Percentiles rank a stretch among this genome's conserved stretches.
Evolutionary conservation across 352 stramenopile genomes (phyloP).

Genomic region (Pythium rishiriense): DNA sequence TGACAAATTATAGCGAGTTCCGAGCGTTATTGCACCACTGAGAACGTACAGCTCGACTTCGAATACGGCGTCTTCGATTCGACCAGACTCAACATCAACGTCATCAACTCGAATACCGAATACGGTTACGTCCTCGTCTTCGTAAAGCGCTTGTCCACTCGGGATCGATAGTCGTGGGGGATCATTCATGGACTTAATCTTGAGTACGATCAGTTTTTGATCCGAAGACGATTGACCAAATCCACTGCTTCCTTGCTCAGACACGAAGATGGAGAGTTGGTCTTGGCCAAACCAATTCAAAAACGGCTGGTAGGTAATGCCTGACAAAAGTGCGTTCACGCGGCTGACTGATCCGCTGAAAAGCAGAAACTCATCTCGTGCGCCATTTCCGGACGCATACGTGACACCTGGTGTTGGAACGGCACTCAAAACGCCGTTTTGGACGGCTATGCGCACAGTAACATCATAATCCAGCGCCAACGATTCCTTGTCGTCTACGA

Average conservation of each 20-base stretch:
- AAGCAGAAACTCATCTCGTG: slow-evolving; percentile 54
- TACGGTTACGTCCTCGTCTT: slow-evolving; percentile 63
- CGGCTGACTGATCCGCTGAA: slow-evolving; percentile 61
- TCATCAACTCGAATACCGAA: slow-evolving; percentile 69
- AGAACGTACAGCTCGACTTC: slow-evolving; percentile 61
- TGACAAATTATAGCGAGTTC: slow-evolving; percentile 24
- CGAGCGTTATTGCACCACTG: slow-evolving; percentile 49
- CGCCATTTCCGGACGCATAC: slow-evolving; percentile 49
- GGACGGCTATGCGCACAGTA: slow-evolving; percentile 52
- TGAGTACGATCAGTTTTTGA: slow-evolving; percentile 37
- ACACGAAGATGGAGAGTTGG: slow-evolving; percentile 48
- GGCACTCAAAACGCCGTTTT: slow-evolving; percentile 55
- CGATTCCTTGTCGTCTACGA: slow-evolving; percentile 48
- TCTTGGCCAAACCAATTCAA: slow-evolving; percentile 80
- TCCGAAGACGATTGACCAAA: slow-evolving; percentile 43
- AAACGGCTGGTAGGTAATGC: slow-evolving; percentile 54
- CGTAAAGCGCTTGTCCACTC: slow-evolving; percentile 44
- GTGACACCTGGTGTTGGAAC: slow-evolving; percentile 61
- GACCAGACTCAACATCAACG: slow-evolving; percentile 39
- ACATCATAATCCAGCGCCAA: slow-evolving; percentile 67
- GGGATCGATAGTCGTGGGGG: slow-evolving; percentile 52
- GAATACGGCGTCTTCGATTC: slow-evolving; percentile 42
- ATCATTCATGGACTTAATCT: slow-evolving; percentile 65
- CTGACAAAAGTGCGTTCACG: slow-evolving; percentile 57
- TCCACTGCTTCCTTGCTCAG: slow-evolving; percentile 65